These are phyloP conservation scores for Paxillus rubicundulus DNA, from an alignment of 768 basidiomycete genomes.

Conservation along the genomic window DNA sequence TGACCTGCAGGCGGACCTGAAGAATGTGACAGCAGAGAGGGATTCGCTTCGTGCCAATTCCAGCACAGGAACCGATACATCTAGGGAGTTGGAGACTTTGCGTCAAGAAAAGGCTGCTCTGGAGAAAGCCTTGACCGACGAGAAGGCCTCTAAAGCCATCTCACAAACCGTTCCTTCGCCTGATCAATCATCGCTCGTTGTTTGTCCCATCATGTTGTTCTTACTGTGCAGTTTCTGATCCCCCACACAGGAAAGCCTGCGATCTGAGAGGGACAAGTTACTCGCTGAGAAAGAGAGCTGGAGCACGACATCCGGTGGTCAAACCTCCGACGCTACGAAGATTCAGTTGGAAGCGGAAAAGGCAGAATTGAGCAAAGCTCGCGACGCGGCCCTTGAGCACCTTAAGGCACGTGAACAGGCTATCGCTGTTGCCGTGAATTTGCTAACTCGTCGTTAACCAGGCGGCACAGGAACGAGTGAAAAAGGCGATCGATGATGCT, in stretches of 20 bases:
- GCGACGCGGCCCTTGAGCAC: slow-evolving; percentile 58
- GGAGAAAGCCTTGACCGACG: slow-evolving; percentile 39
- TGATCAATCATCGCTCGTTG: slow-evolving; percentile 32
- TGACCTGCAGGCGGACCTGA: slow-evolving; percentile 26
- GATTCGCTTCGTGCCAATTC: slow-evolving; percentile 23
- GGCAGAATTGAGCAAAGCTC: slow-evolving; percentile 50
- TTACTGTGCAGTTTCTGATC: not conserved
- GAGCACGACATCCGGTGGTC: slow-evolving; percentile 20
- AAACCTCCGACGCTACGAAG: slow-evolving; percentile 33
- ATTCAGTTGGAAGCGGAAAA: slow-evolving; percentile 59
- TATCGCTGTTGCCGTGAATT: not conserved
- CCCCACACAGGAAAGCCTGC: slow-evolving; percentile 44
- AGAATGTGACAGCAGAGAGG: slow-evolving; percentile 27
- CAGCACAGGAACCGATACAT: slow-evolving; percentile 14
- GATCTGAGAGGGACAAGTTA: slow-evolving; percentile 59
- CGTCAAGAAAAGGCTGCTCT: slow-evolving; percentile 38
- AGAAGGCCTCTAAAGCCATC: slow-evolving; percentile 30
- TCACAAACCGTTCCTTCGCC: slow-evolving; percentile 6
- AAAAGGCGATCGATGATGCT: slow-evolving; percentile 44
- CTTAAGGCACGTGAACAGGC: slow-evolving; percentile 44
- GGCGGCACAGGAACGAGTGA: slow-evolving; percentile 42
- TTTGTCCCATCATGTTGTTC: slow-evolving; percentile 17
- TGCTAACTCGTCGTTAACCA: slow-evolving; percentile 17
- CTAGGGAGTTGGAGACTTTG: slow-evolving; percentile 35
- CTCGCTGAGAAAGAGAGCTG: slow-evolving; percentile 54